phyloP scores from a whole-genome alignment of 768 basidiomycete species.

The Tricholoma flavovirens region DNA sequence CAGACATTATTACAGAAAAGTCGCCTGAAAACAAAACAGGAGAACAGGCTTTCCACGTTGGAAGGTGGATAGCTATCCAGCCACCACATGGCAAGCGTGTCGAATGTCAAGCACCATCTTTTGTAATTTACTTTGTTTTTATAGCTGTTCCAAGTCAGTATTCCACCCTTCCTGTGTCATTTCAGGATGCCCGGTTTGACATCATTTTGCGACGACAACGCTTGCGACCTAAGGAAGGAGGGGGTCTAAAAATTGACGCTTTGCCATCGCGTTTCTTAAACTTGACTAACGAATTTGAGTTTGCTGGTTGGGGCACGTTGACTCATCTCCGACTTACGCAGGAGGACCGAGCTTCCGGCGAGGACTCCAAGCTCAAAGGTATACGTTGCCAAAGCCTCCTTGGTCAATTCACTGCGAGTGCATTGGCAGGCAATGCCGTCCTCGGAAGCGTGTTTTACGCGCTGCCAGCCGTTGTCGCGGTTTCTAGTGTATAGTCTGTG shows the following conservation, averaged over 20 bases:
- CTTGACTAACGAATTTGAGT: conserved; percentile 60
- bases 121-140: not conserved
- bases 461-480: conserved; percentile 56
- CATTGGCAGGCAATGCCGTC: conserved; percentile 62
- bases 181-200: conserved; percentile 44
- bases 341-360: conserved; percentile 35
- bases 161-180: conserved; percentile 32
- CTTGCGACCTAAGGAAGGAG: conserved; percentile 37
- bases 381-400: conserved; percentile 36
- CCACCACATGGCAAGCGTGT: conserved; percentile 11
- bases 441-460: conserved; percentile 68
- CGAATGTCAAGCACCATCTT: not conserved
- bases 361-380: conserved; percentile 21
- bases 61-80: conserved; percentile 22
- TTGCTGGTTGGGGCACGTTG: conserved; percentile 65
- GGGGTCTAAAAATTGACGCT: conserved; percentile 33
- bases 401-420: conserved; percentile 60
- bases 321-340: conserved; percentile 37
- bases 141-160: not conserved
- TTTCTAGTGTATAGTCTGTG: conserved; percentile 58
- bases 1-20: not conserved
- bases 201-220: conserved; percentile 59
- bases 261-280: conserved; percentile 58
- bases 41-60: not conserved
- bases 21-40: not conserved